Evolutionary conservation across 331 rosid species (phyloP).

Genomic region (Arachis monticola): DNA sequence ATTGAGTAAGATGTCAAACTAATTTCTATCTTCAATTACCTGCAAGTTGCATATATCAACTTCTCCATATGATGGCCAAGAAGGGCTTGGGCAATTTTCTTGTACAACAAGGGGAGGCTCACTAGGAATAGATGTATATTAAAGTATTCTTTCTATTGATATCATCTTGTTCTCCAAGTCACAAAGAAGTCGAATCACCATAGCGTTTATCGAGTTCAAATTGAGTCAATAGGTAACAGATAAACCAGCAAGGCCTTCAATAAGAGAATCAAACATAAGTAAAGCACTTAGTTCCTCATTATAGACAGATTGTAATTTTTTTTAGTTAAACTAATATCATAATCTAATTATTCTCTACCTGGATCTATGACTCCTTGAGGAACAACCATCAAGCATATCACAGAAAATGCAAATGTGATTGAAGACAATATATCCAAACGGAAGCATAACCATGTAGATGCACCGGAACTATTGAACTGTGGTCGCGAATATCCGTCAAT

Average conservation of each 20-base stretch:
- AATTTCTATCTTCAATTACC: slow-evolving; percentile 28
- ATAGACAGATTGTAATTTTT: no score
- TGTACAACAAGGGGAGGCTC: slow-evolving; percentile 61
- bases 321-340: no score
- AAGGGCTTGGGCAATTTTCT: slow-evolving; percentile 43
- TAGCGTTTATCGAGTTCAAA: slow-evolving; percentile 50
- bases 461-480: slow-evolving; percentile 47
- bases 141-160: slow-evolving; percentile 66
- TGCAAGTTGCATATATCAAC: slow-evolving; percentile 50
- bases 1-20: no score
- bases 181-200: slow-evolving; percentile 54
- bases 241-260: slow-evolving; percentile 60
- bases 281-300: no score
- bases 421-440: slow-evolving; percentile 54
- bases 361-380: slow-evolving; percentile 59
- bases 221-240: slow-evolving; percentile 62
- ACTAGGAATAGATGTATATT: slow-evolving; percentile 52
- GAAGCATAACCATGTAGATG: slow-evolving; percentile 65
- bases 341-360: slow-evolving; percentile 33
- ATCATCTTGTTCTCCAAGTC: slow-evolving; percentile 61
- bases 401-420: slow-evolving; percentile 51
- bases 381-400: slow-evolving; percentile 53
- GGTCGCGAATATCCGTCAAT: slow-evolving; percentile 56
- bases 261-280: neutral
- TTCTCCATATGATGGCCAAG: slow-evolving; percentile 59